Evolutionary conservation across 1,139 yeast species (phyloP).

Genomic region (Candida pseudoviswanathii): DNA sequence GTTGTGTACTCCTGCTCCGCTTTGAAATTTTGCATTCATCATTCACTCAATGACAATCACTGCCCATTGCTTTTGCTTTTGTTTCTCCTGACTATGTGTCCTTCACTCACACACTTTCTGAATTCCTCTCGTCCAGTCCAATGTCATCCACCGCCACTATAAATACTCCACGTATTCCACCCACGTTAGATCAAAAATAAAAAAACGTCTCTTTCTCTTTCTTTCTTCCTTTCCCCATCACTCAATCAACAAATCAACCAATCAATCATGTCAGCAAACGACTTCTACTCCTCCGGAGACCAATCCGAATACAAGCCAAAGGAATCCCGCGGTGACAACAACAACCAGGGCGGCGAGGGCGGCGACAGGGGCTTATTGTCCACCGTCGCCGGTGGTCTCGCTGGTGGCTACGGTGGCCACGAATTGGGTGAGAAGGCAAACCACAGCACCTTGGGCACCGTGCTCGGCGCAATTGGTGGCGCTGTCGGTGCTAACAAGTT

Average conservation of each 20-base stretch:
- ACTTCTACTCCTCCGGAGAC: conserved; percentile 54
- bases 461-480: conserved; percentile 64
- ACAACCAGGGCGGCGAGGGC: conserved; percentile 37
- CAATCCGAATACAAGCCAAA: conserved; percentile 39
- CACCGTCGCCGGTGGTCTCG: conserved; percentile 60
- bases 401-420: conserved; percentile 57
- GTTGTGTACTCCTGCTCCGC: neutral
- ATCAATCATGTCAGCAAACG: conserved; percentile 59
- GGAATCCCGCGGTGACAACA: conserved; percentile 19
- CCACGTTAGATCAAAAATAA: neutral
- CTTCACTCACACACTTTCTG: neutral
- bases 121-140: neutral
- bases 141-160: neutral
- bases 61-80: neutral
- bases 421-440: conserved; percentile 34
- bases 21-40: conserved; percentile 1
- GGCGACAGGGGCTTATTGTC: conserved; percentile 58
- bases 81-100: neutral
- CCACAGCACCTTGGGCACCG: conserved; percentile 54
- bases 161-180: neutral
- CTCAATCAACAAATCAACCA: neutral
- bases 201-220: neutral
- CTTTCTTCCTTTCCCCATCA: neutral
- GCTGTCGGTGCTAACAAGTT: conserved; percentile 60
- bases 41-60: neutral